phyloP scores from a whole-genome alignment of 2,329 filamentous ascomycete genomes.

The Metarhizium guizhouense region DNA sequence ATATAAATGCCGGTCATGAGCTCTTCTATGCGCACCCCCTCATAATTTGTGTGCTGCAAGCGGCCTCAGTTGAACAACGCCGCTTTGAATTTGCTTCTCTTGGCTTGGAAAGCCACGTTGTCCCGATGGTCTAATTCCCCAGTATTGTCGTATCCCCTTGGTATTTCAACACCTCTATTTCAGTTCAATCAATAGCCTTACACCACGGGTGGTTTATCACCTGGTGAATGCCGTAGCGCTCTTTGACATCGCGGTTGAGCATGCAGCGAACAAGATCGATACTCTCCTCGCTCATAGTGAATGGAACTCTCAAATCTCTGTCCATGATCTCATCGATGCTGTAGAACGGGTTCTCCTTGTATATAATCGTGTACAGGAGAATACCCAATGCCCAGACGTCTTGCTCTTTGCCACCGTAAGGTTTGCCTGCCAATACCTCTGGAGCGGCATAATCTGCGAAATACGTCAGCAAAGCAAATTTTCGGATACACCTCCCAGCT shows the following conservation, averaged over 20 bases:
- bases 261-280: constrained; percentile 87
- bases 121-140: background rate
- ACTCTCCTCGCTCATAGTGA: constrained; percentile 79
- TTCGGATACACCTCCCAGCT: constrained; percentile 24
- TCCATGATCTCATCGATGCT: constrained; percentile 99
- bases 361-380: constrained; percentile 94
- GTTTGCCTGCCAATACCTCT: constrained; percentile 87
- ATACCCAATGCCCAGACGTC: constrained; percentile 98
- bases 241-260: constrained; percentile 81
- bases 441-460: constrained; percentile 85
- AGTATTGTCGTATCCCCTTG: background rate
- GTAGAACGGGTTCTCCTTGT: constrained; percentile 99
- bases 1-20: background rate
- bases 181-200: background rate
- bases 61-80: background rate
- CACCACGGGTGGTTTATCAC: constrained; percentile 89
- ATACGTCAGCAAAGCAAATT: background rate
- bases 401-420: constrained; percentile 92
- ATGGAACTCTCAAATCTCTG: constrained; percentile 85
- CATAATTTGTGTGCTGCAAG: background rate
- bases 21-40: background rate
- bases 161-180: background rate
- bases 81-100: background rate
- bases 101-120: background rate
- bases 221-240: constrained; percentile 76